These are phyloP conservation scores for Mucor sp. DNA, from an alignment of 371 early-diverging fungal species.

Conservation along the genomic window DNA sequence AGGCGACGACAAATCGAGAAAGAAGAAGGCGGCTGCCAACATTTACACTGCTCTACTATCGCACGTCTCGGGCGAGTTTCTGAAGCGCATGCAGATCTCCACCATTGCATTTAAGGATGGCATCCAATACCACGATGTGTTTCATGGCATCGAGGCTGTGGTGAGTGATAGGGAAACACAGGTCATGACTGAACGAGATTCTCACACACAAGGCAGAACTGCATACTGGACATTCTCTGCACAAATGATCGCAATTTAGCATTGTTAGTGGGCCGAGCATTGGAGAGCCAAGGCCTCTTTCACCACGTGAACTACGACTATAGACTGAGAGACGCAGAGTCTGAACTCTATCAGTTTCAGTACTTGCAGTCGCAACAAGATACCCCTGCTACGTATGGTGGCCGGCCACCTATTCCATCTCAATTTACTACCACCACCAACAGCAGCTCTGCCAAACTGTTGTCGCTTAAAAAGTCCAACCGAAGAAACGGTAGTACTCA, in stretches of 20 bases:
- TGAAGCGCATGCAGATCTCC: slow-evolving; percentile 28
- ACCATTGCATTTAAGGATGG: slow-evolving; percentile 61
- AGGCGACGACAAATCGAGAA: not conserved
- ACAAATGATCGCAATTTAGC: slow-evolving; percentile 83
- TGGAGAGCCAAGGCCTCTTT: slow-evolving; percentile 81
- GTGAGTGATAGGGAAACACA: slow-evolving; percentile 44
- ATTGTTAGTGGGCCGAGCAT: slow-evolving; percentile 77
- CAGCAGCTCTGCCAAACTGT: not conserved
- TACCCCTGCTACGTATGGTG: slow-evolving; percentile 5
- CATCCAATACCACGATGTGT: slow-evolving; percentile 78
- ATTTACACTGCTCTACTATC: slow-evolving; percentile 81
- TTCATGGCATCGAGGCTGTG: slow-evolving; percentile 81
- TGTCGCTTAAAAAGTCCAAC: not conserved
- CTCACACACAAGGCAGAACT: slow-evolving; percentile 35
- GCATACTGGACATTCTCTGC: slow-evolving; percentile 62
- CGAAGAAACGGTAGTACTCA: not conserved
- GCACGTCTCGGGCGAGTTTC: slow-evolving; percentile 70
- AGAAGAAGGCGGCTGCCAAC: not conserved
- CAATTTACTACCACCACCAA: slow-evolving; percentile 18
- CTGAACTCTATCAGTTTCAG: slow-evolving; percentile 18
- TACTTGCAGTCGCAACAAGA: not conserved
- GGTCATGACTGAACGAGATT: not conserved
- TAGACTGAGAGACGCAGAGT: slow-evolving; percentile 68
- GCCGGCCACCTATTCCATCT: slow-evolving; percentile 69
- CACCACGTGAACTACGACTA: slow-evolving; percentile 81